Conservation (phyloP, 2,329 filamentous ascomycete species). For the Beauveria scarabaeidicola region DNA sequence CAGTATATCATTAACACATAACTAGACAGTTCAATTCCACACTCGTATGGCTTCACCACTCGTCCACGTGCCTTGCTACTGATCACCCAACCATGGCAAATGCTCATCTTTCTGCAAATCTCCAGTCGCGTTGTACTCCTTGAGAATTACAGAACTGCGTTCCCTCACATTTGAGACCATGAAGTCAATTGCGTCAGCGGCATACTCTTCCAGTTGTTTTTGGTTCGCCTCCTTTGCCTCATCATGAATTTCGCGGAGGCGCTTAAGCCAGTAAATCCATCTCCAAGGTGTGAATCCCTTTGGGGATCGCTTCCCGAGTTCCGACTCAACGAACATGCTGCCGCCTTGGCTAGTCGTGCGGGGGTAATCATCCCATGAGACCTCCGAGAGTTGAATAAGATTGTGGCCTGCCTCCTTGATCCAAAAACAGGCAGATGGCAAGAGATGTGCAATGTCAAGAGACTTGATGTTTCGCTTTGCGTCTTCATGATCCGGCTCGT, state of each 20-base stretch:
- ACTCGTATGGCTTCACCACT: not conserved
- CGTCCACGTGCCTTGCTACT: not conserved
- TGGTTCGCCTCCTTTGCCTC: not conserved
- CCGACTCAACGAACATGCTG: not conserved
- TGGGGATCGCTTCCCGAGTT: not conserved
- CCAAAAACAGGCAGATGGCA: slow-evolving; percentile 2
- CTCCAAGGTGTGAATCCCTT: not conserved
- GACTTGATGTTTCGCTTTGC: not conserved
- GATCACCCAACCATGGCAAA: not conserved
- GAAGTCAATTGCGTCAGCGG: not conserved
- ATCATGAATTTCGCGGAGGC: not conserved
- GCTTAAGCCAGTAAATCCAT: not conserved
- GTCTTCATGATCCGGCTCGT: not conserved
- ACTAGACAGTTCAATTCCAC: not conserved
- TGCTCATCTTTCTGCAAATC: not conserved
- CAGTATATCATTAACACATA: no score
- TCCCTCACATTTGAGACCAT: not conserved
- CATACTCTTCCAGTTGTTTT: not conserved
- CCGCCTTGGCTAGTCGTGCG: not conserved
- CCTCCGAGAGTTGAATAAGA: not conserved
- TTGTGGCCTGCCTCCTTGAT: not conserved
- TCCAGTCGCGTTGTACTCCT: not conserved
- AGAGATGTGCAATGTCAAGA: slow-evolving; percentile 1
- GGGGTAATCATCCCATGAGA: not conserved
- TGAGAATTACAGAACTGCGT: not conserved